Percentiles rank a stretch among this genome's conserved stretches.
Conservation (phyloP, 164 flowering plant genomes). For the Berberis thunbergii region DNA sequence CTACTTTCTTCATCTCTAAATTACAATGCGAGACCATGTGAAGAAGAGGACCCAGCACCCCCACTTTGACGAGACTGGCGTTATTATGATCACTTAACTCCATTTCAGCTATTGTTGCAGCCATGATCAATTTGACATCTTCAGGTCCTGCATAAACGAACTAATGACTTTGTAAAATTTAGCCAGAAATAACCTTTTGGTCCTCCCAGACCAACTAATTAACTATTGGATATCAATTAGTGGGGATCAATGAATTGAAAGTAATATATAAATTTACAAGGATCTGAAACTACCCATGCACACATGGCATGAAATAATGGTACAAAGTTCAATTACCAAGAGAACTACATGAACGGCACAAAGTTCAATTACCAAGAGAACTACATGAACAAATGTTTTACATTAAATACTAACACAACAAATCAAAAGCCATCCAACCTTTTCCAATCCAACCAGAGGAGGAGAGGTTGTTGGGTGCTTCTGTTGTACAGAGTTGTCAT, state of each 20-base stretch:
- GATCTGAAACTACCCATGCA: too few relatives aligned
- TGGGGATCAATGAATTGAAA: background rate
- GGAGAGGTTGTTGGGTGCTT: too few relatives aligned
- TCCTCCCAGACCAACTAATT: too few relatives aligned
- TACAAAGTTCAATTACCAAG: too few relatives aligned
- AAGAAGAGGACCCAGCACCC: constrained; percentile 44
- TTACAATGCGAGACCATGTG: constrained; percentile 33
- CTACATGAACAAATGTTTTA: too few relatives aligned
- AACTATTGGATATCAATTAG: too few relatives aligned
- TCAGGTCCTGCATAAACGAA: constrained; percentile 39
- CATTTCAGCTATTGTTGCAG: constrained; percentile 53
- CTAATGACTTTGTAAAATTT: background rate
- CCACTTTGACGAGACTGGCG: constrained; percentile 41
- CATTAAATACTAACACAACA: background rate
- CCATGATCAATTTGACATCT: constrained; percentile 41
- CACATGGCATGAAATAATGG: background rate
- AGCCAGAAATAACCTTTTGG: background rate
- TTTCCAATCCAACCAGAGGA: too few relatives aligned
- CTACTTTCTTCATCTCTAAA: constrained; percentile 25
- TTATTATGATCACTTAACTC: constrained; percentile 58
- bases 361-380: too few relatives aligned
- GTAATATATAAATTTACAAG: background rate
- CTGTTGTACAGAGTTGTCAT: too few relatives aligned
- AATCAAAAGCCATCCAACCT: too few relatives aligned
- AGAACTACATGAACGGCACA: too few relatives aligned